Evolutionary conservation across 306 rosid species (phyloP).

Genomic region (Dryas alaskensis): DNA sequence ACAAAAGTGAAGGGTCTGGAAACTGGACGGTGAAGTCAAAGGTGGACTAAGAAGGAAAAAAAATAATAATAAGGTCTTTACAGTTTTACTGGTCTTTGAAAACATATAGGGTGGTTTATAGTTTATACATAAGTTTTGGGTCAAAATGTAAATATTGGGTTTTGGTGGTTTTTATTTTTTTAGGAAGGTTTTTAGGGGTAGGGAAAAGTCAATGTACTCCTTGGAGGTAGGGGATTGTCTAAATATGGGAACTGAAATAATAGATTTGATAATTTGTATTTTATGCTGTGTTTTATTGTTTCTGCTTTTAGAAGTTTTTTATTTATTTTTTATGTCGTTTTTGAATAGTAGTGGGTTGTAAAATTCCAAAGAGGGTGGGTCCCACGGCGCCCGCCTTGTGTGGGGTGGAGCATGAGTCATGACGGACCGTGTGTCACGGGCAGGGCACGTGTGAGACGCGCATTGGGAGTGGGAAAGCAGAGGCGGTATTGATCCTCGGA

Average conservation of each 20-base stretch:
- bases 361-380: slow-evolving; percentile 30
- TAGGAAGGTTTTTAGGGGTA: slow-evolving; percentile 12
- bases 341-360: background rate
- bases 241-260: slow-evolving; percentile 48
- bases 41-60: slow-evolving; percentile 7
- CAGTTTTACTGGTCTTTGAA: slow-evolving; percentile 10
- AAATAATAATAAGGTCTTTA: background rate
- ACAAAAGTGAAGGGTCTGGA: slow-evolving; percentile 42
- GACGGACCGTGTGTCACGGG: slow-evolving; percentile 22
- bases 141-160: slow-evolving; percentile 53
- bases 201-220: slow-evolving; percentile 46
- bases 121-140: slow-evolving; percentile 73
- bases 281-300: background rate
- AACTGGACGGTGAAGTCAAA: background rate
- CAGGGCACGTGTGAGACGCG: slow-evolving; percentile 11
- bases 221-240: slow-evolving; percentile 39
- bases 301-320: background rate
- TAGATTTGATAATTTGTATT: slow-evolving; percentile 24
- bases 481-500: slow-evolving; percentile 43
- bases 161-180: background rate
- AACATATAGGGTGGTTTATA: slow-evolving; percentile 15
- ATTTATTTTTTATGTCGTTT: too few relatives aligned
- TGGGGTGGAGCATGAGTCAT: slow-evolving; percentile 19
- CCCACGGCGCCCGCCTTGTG: slow-evolving; percentile 37
- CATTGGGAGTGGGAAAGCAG: slow-evolving; percentile 34